Evolutionary conservation across 176 grass and related monocot species (phyloP), one percentile per base, ranked within the genome.

Genomic region (Carex myosuroides): DNA sequence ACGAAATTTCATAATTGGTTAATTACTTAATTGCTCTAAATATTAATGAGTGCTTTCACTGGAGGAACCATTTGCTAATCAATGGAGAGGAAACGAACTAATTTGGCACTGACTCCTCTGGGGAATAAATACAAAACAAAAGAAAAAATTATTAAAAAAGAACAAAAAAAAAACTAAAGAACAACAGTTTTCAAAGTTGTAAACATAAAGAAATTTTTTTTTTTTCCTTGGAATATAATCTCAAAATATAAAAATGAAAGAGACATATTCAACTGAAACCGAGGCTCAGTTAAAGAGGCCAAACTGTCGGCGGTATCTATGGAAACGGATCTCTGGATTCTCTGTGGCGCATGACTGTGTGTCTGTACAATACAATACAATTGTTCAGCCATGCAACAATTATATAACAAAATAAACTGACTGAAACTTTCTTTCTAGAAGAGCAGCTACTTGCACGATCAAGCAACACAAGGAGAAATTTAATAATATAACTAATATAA

Each of bases 251-350:
- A 4, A 33, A n/a, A 74, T 20, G 37, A 59, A 58, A 59, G 6
- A n/a, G 18, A 73, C 44, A 48, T 48, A 48, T 48, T 64, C 13
- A 69, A 69, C 65, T 39, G 65, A 69, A 61, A 81, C 64, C 13
- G 35, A 64, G 79, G 56, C 56, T 41, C 79, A 60, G 79, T 61
- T 58, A 63, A 81, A 81, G 52, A 60, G 20, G 44, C 58, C 14
- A 64, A 81, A 64, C 18, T 82, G 79, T 82, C 79, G 55, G 79
- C 42, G 79, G 26, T 64, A 30, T 44, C 35, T 63, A 39, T 21
- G n/a, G 70, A 53, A 74, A 74, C 70, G 70, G 20, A 5, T 26
- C 0, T 52, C 0, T 17, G 11, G 70, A 74, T 74, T 13, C 0
- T 52, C 10, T 74, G 70, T 74, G 70, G 44, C 41, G 1, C 18